A percentile compares a stretch with the other conserved stretches of the same genome.
phyloP scores from a whole-genome alignment of 2,329 filamentous ascomycete genomes.

The Thermomyces lanuginosus region DNA sequence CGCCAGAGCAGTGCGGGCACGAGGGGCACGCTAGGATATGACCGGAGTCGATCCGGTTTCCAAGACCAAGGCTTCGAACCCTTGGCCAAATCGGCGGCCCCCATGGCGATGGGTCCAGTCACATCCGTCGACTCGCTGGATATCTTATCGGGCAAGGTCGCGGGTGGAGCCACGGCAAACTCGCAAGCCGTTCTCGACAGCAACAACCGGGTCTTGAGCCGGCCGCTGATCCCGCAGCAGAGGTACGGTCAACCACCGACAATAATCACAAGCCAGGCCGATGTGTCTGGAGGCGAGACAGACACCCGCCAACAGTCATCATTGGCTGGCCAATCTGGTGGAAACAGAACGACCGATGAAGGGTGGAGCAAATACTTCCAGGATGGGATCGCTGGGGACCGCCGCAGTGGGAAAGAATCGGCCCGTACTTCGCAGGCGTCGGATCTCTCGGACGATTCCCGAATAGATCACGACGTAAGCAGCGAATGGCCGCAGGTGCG shows the following conservation, averaged over 20 bases:
- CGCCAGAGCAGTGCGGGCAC: conserved; percentile 30
- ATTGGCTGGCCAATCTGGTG: conserved; percentile 10
- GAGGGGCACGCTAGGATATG: conserved; percentile 30
- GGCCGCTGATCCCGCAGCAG: conserved; percentile 7
- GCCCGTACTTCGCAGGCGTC: conserved; percentile 13
- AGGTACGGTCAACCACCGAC: conserved; percentile 15
- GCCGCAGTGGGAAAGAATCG: conserved; percentile 11
- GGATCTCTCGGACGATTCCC: conserved; percentile 13
- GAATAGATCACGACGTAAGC: conserved; percentile 20
- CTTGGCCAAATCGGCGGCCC: conserved; percentile 25
- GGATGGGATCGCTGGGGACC: conserved; percentile 16
- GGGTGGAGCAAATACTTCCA: conserved; percentile 36
- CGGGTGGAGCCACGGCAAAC: conserved; percentile 15
- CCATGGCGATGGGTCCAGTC: conserved; percentile 29
- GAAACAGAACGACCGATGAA: conserved; percentile 29
- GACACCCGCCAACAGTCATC: conserved; percentile 6
- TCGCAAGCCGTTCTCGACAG: conserved; percentile 9
- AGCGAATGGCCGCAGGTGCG: conserved; percentile 27
- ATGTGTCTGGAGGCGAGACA: conserved; percentile 11
- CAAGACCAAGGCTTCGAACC: conserved; percentile 31
- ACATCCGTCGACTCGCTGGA: conserved; percentile 25
- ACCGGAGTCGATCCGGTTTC: conserved; percentile 40
- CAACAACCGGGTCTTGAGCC: conserved; percentile 1
- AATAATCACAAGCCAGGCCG: conserved; percentile 15
- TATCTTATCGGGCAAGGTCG: conserved; percentile 23